These are phyloP conservation scores for Botrytis byssoidea DNA, from an alignment of 2,329 filamentous ascomycete species.

Conservation along the genomic window DNA sequence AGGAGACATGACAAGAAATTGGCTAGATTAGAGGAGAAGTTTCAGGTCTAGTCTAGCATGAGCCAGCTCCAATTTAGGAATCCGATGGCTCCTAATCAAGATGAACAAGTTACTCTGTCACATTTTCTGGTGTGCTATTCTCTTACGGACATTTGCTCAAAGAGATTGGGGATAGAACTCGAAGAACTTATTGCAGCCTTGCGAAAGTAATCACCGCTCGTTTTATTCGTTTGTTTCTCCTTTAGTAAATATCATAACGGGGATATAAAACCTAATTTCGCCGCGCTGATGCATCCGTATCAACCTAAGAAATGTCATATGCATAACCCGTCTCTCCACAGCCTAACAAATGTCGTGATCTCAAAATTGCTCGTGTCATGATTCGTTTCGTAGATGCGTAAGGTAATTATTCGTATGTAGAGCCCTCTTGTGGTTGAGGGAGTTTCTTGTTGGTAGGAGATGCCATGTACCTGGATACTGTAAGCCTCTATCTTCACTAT, in stretches of 20 bases:
- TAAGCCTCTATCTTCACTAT: constrained; percentile 15
- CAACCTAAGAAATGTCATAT: constrained; percentile 24
- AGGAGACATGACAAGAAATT: constrained; percentile 28
- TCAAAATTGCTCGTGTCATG: constrained; percentile 7
- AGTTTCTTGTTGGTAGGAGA: constrained; percentile 90
- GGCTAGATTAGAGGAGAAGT: constrained; percentile 20
- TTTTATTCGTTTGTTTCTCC: constrained; percentile 24
- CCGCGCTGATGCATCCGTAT: constrained; percentile 40
- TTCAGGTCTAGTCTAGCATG: background rate
- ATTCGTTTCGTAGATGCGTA: background rate
- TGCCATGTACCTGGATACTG: constrained; percentile 78
- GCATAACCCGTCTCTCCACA: constrained; percentile 2
- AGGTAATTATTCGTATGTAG: constrained; percentile 47
- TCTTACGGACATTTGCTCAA: background rate
- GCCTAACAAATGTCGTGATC: background rate
- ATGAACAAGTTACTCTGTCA: background rate
- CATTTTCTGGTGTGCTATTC: background rate
- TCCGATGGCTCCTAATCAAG: background rate
- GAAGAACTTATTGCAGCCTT: background rate
- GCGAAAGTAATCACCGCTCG: constrained; percentile 16
- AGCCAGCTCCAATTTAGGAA: background rate
- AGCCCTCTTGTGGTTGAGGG: constrained; percentile 86
- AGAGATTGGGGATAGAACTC: background rate
- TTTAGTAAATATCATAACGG: constrained; percentile 26
- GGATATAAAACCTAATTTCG: constrained; percentile 33